Evolutionary conservation across 352 stramenopile genomes (phyloP), one percentile per base, ranked within the genome.

Genomic region (Phytophthora brassicae): DNA sequence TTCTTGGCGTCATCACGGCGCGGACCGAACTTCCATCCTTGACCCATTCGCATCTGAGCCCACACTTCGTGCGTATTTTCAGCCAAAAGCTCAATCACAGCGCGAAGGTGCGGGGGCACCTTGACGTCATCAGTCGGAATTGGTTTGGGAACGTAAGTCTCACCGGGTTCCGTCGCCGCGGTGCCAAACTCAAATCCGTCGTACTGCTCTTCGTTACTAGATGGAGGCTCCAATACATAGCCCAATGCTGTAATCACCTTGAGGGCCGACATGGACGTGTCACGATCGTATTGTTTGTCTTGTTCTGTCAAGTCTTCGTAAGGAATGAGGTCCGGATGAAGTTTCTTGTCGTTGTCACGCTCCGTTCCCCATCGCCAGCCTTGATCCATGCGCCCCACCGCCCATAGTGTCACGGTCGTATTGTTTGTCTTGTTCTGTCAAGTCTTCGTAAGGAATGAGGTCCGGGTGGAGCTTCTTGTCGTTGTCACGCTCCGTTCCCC

Each of bases 31-130:
- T 84, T 87, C 84, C 84, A 93, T 35, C 81, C 81, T 55, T 93
- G 81, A 54, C 63, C 68, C 81, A 93, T 89, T 31, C 84, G 79
- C 80, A 90, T 93, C 62, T 86, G 73, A 9, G 84, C 81, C 84
- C 84, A 93, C 49, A 91, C 81, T 51, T 93, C 84, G 65, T 93
- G 84, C 0, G 84, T 93, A 50, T 93, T 93, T 60, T 93, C 79
- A 22, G 84, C 71, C 5, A 90, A 56, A 52, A 93, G 64, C 50
- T 93, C 84, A 41, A 93, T 88, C 24, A 90, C 75, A 11, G 79
- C 86, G 14, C 72, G 68, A 39, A 93, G 64, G 24, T 90, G 75
- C 0, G 69, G 60, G 7, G 79, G 73, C 5, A 93, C 74, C 50
- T 84, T 82, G 1, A 90, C 70, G 33, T 76, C 64, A 43, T 89